A percentile compares a stretch with the other conserved stretches of the same genome.
phyloP scores from a whole-genome alignment of 2,329 filamentous ascomycete species.

The Golovinomyces cichoracearum region DNA sequence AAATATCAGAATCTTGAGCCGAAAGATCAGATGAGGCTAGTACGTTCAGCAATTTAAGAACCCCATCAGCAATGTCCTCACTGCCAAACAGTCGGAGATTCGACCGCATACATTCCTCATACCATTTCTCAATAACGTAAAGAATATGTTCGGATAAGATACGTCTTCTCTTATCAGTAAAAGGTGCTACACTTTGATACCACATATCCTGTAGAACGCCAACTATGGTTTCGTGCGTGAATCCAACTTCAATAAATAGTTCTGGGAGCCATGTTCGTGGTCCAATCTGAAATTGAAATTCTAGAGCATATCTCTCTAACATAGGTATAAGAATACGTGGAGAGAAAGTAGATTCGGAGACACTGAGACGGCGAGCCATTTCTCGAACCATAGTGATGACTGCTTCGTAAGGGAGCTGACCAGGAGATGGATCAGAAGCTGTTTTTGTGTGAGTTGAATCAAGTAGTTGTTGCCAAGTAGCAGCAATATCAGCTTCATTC shows the following conservation, averaged over 20 bases:
- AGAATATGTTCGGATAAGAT: conserved; percentile 34
- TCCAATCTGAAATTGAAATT: conserved; percentile 30
- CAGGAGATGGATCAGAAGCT: conserved; percentile 18
- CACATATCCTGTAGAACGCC: conserved; percentile 38
- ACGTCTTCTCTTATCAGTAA: conserved; percentile 29
- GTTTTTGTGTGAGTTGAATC: conserved; percentile 33
- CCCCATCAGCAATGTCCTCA: conserved; percentile 26
- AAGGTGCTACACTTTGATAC: conserved; percentile 40
- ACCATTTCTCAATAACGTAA: conserved; percentile 35
- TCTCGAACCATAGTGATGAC: conserved; percentile 37
- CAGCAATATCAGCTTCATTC: conserved; percentile 56
- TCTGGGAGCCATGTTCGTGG: conserved; percentile 23
- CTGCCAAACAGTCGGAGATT: conserved; percentile 32
- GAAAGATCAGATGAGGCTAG: conserved; percentile 12
- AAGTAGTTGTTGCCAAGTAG: conserved; percentile 66
- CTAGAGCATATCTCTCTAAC: conserved; percentile 34
- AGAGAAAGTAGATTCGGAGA: conserved; percentile 41
- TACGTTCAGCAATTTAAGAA: conserved; percentile 20
- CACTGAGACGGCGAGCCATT: conserved; percentile 36
- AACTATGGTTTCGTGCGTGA: conserved; percentile 34
- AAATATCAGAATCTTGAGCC: conserved; percentile 16
- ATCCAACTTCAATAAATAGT: conserved; percentile 35
- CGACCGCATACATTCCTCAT: conserved; percentile 25
- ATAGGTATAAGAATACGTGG: conserved; percentile 33
- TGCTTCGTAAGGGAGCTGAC: conserved; percentile 39